Percentiles rank a stretch among this genome's conserved stretches.
phyloP scores from a whole-genome alignment of 148 eudicot genomes.

The Agrostemma githago region DNA sequence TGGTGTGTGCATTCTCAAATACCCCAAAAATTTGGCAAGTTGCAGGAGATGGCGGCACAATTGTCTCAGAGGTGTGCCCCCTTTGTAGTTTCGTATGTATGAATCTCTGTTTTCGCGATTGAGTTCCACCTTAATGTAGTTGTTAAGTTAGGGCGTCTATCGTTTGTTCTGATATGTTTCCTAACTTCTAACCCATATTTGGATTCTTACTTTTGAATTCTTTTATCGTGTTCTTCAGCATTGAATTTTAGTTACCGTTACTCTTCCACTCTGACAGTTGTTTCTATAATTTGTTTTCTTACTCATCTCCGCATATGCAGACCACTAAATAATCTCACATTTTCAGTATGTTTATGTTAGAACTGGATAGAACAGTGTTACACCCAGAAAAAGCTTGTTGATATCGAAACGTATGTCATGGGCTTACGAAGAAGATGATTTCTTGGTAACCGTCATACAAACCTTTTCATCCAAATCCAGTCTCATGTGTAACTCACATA shows the following conservation, averaged over 20 bases:
- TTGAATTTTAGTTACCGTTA: background rate
- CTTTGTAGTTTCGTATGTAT: conserved; percentile 3
- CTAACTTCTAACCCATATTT: background rate
- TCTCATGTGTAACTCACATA: background rate
- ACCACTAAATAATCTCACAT: conserved; percentile 19
- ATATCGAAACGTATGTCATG: conserved; percentile 75
- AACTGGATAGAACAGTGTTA: conserved; percentile 83
- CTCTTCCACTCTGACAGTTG: conserved; percentile 2
- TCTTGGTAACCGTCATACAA: too few species aligned
- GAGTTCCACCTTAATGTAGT: background rate
- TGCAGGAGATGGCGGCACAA: conserved; percentile 73
- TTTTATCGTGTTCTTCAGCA: background rate
- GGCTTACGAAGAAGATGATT: too few species aligned
- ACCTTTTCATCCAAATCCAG: background rate
- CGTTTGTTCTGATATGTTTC: background rate
- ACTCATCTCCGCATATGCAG: background rate
- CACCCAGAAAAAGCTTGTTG: conserved; percentile 76
- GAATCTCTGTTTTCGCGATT: background rate
- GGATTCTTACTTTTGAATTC: background rate
- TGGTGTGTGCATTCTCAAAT: conserved; percentile 83
- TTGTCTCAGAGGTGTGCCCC: conserved; percentile 64
- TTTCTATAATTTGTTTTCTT: conserved; percentile 1
- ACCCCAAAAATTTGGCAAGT: conserved; percentile 96
- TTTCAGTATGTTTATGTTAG: conserved; percentile 33
- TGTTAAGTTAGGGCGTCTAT: conserved; percentile 1